Base-by-base conservation (phyloP, 2,329 filamentous ascomycete genomes). In the Coniochaeta hoffmannii region DNA sequence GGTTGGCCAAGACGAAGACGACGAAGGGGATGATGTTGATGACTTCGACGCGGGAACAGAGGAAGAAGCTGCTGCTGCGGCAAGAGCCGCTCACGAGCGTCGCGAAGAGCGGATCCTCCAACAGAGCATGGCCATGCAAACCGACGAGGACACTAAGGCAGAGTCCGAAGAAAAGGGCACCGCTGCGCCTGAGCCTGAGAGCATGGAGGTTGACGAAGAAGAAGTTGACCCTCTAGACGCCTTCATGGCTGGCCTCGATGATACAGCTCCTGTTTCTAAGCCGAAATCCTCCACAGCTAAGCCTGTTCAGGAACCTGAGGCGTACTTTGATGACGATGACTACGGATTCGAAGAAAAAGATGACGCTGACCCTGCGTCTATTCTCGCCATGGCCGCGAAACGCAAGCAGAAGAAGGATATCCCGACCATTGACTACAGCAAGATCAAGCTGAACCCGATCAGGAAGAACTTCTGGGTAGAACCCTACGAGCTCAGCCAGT, bases 391-490 rank as follows among this genome's bases (percentile, higher is more conserved):
- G 60, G 75, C 81, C 5, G 76, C 73, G 65, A 87, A 79, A 79
- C 87, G 76, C 65, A 97, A 96, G 76, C n/a, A n/a, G 41, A 97
- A 96, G 78, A 96, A 97, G 72, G 94, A 97, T 58, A 86, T 97
- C n/a, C 91, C 92, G 1, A 79, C 78, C 0, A 81, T 96, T 55
- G 87, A 99, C 71, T 96, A 97, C 70, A 81, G 77, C 63, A 97
- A 97, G 72, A 74, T 95, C 60, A 83, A 92, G 55, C 86, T 97
- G 63, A 83, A 92, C 63, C 82, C 88, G 3, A 91, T 99, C 68
- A 83, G 93, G 59, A 97, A 96, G 75, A 87, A 90, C 68, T 99
- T 99, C 71, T 99, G 96, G 79, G 86, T 88, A 10, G 92, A 97
- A 68, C 92, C 94, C 10, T 79, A 84, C 19, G 92, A 99, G 69